phyloP scores from a whole-genome alignment of 2,329 filamentous ascomycete genomes.

The Beauveria medogensis region DNA sequence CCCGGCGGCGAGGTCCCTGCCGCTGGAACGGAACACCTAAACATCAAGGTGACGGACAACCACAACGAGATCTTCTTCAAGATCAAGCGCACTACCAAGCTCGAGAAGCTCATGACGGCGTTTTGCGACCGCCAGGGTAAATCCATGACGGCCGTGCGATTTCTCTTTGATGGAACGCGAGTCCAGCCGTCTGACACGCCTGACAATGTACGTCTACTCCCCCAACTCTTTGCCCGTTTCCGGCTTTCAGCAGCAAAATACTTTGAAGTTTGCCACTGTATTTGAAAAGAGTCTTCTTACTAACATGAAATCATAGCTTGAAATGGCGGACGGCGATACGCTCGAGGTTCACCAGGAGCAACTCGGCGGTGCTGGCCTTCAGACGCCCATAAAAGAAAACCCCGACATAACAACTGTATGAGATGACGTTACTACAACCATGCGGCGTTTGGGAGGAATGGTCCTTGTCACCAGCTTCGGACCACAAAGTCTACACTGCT shows the following conservation, averaged over 20 bases:
- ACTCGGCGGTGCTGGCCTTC: conserved; percentile 55
- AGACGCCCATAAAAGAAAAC: not conserved
- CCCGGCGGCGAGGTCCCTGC: conserved; percentile 33
- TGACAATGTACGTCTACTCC: conserved; percentile 63
- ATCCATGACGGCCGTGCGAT: conserved; percentile 73
- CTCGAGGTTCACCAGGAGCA: conserved; percentile 98
- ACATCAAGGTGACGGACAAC: conserved; percentile 99
- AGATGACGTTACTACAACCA: conserved; percentile 7
- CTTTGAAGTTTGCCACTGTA: not conserved
- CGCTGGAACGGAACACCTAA: conserved; percentile 70
- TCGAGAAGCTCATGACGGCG: conserved; percentile 97
- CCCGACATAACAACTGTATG: conserved; percentile 6
- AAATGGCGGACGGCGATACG: conserved; percentile 93
- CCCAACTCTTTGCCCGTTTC: not conserved
- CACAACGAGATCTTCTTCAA: conserved; percentile 99
- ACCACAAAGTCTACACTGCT: conserved; percentile 7
- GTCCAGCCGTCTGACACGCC: conserved; percentile 86
- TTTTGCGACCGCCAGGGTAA: conserved; percentile 97
- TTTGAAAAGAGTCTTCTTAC: too few species aligned
- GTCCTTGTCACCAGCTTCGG: not conserved
- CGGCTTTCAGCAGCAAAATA: not conserved
- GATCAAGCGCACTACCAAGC: conserved; percentile 92
- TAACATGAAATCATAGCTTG: conserved; percentile 54
- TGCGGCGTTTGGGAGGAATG: conserved; percentile 10
- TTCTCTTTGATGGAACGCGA: conserved; percentile 91